phyloP scores from a whole-genome alignment of 805 yeast species.

The Torulaspora microellipsoides region DNA sequence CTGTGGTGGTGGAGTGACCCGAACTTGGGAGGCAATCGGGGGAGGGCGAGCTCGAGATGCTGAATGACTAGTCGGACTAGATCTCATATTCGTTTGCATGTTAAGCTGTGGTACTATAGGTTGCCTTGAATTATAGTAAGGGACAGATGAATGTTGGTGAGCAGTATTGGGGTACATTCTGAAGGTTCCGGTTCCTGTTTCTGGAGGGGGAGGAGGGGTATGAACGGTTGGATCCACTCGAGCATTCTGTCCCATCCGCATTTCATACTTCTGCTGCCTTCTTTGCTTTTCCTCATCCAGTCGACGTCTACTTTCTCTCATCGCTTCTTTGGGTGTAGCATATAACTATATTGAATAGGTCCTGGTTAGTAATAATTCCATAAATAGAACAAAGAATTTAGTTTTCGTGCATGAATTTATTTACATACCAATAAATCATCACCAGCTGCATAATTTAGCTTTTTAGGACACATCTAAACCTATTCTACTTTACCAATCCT shows the following conservation, averaged over 20 bases:
- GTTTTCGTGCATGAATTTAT: no score
- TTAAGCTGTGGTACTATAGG: slow-evolving; percentile 4
- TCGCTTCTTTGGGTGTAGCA: slow-evolving; percentile 36
- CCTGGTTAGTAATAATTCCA: neutral
- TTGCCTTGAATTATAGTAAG: slow-evolving; percentile 5
- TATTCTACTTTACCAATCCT: no score
- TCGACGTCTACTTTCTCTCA: slow-evolving; percentile 28
- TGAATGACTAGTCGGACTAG: slow-evolving; percentile 6
- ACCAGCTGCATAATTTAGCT: slow-evolving; percentile 33
- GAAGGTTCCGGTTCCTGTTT: neutral
- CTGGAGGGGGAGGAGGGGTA: slow-evolving; percentile 16
- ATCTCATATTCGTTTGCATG: neutral
- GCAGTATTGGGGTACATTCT: neutral
- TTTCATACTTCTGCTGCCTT: slow-evolving; percentile 23
- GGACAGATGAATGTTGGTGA: neutral
- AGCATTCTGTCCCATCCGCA: slow-evolving; percentile 11
- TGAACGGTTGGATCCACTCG: slow-evolving; percentile 19
- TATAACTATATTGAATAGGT: slow-evolving; percentile 17
- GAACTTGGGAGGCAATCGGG: slow-evolving; percentile 1
- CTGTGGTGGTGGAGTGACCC: slow-evolving; percentile 14
- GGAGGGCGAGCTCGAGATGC: slow-evolving; percentile 11
- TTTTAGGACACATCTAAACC: slow-evolving; percentile 28
- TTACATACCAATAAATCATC: slow-evolving; percentile 31
- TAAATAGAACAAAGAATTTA: neutral
- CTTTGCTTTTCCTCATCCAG: slow-evolving; percentile 26